Conservation (phyloP, 164 flowering plant genomes). For the Tinospora cordifolia region DNA sequence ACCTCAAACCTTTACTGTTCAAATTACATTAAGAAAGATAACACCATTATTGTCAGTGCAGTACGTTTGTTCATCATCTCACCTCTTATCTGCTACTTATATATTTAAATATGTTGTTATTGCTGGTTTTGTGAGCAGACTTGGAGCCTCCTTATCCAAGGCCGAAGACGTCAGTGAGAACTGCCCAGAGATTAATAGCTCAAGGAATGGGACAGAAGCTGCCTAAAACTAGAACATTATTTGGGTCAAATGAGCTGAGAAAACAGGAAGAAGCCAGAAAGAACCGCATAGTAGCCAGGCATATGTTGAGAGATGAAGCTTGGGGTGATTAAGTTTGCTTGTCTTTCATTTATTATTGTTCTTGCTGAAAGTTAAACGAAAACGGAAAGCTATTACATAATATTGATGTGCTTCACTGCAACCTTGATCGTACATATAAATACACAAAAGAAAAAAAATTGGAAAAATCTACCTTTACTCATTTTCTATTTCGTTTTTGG, state of each 20-base stretch:
- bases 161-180: conserved; percentile 79
- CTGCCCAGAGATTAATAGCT: conserved; percentile 85
- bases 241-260: conserved; percentile 56
- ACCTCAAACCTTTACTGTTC: too few species aligned
- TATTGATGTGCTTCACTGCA: too few species aligned
- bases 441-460: too few species aligned
- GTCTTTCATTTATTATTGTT: neutral
- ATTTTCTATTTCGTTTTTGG: too few species aligned
- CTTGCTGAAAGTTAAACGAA: neutral
- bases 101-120: neutral
- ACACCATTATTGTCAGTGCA: too few species aligned
- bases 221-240: conserved; percentile 30
- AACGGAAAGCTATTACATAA: too few species aligned
- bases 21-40: too few species aligned
- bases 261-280: conserved; percentile 78
- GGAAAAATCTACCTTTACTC: too few species aligned
- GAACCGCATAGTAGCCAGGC: conserved; percentile 57
- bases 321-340: conserved; percentile 63
- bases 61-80: too few species aligned
- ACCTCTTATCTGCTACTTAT: too few species aligned
- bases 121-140: conserved; percentile 31
- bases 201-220: conserved; percentile 77
- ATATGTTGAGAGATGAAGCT: conserved; percentile 68
- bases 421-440: too few species aligned
- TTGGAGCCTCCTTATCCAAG: conserved; percentile 78